These are phyloP conservation scores for Syzygium aromaticum DNA, from an alignment of 345 rosid genomes.

Conservation along the genomic window DNA sequence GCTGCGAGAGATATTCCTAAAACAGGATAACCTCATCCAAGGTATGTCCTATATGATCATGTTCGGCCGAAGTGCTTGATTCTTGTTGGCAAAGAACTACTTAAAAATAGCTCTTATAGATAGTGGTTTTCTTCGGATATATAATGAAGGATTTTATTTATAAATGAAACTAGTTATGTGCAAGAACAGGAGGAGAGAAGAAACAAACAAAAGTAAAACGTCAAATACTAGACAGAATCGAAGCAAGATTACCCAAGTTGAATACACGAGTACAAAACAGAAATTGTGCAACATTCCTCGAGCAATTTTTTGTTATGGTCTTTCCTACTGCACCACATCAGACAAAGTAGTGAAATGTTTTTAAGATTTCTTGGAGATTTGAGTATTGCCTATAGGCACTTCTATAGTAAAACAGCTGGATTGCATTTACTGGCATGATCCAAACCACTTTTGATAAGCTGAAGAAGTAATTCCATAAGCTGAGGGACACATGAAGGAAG, in stretches of 20 bases:
- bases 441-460: not conserved
- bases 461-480: not conserved
- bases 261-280: not conserved
- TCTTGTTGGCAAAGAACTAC: not conserved
- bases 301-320: not conserved
- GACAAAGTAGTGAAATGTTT: not conserved
- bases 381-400: not conserved
- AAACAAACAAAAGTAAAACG: not conserved
- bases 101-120: not conserved
- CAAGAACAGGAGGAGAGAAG: not conserved
- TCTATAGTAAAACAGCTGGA: not conserved
- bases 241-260: not conserved
- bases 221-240: not conserved
- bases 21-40: slow-evolving; percentile 98
- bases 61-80: not conserved
- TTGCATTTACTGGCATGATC: not conserved
- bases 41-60: slow-evolving; percentile 26
- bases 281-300: too few species aligned
- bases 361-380: not conserved
- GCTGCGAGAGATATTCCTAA: slow-evolving; percentile 98
- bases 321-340: not conserved
- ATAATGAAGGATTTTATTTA: not conserved
- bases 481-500: not conserved
- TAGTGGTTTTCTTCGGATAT: not conserved
- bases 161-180: not conserved